Percentiles rank a stretch among this genome's conserved stretches.
phyloP scores from a whole-genome alignment of 1,284 basidiomycete genomes.

The Sutorius eximius region DNA sequence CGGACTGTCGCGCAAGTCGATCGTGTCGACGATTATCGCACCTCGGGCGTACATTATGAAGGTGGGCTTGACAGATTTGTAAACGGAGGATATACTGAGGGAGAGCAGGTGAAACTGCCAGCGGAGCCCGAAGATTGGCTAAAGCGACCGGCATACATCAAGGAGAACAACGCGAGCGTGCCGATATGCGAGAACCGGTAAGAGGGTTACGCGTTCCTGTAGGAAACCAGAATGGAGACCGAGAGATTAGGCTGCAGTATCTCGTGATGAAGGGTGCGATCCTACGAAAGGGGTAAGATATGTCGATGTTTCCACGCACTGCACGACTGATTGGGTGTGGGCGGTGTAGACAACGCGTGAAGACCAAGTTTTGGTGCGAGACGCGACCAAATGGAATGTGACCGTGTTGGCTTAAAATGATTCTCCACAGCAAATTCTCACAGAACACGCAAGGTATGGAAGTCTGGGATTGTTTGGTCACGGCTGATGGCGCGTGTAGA shows the following conservation, averaged over 20 bases:
- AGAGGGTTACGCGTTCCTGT: constrained; percentile 27
- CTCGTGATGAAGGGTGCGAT: constrained; percentile 82
- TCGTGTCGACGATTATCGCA: constrained; percentile 76
- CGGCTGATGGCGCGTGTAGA: constrained; percentile 42
- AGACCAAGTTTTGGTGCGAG: constrained; percentile 73
- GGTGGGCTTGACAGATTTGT: constrained; percentile 38
- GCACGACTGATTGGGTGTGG: constrained; percentile 20
- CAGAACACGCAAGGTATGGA: constrained; percentile 58
- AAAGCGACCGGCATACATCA: constrained; percentile 80
- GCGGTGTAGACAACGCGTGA: constrained; percentile 62
- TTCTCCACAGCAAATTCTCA: constrained; percentile 65
- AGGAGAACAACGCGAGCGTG: constrained; percentile 68
- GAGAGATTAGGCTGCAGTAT: constrained; percentile 64
- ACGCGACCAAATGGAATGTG: constrained; percentile 6
- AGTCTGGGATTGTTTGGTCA: neutral
- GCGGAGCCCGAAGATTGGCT: constrained; percentile 77
- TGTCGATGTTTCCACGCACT: constrained; percentile 14
- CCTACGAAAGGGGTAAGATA: constrained; percentile 69
- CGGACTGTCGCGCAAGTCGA: constrained; percentile 68
- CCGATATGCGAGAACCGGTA: constrained; percentile 81
- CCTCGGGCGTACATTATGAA: constrained; percentile 84
- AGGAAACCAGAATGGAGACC: constrained; percentile 20
- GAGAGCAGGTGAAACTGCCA: constrained; percentile 67
- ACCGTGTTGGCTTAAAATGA: constrained; percentile 16
- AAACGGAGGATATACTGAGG: constrained; percentile 1